Conservation (phyloP, 2,329 filamentous ascomycete species). For the Neonectria ditissima region DNA sequence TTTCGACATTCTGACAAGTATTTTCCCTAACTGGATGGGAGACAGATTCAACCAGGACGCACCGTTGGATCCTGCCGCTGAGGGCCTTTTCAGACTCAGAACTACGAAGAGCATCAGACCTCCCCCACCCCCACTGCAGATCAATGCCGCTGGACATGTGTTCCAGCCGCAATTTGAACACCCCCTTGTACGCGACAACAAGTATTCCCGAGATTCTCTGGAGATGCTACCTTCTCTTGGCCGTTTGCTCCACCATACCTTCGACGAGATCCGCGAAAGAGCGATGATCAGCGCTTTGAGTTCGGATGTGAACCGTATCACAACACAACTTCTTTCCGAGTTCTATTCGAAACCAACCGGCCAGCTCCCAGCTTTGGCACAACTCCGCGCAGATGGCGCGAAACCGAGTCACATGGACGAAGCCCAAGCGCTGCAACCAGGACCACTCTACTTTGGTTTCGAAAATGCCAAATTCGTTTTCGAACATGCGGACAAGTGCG, state of each 20-base stretch:
- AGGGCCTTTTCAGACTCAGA: slow-evolving; percentile 37
- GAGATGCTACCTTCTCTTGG: slow-evolving; percentile 44
- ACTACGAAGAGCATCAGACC: slow-evolving; percentile 30
- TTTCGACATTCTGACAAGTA: slow-evolving; percentile 24
- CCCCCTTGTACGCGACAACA: slow-evolving; percentile 43
- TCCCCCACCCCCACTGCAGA: neutral
- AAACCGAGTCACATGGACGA: slow-evolving; percentile 27
- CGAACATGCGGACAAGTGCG: neutral
- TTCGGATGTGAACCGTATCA: slow-evolving; percentile 37
- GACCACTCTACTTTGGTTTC: slow-evolving; percentile 17
- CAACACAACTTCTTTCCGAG: slow-evolving; percentile 12
- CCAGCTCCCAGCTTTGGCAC: slow-evolving; percentile 1
- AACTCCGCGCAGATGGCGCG: slow-evolving; percentile 1
- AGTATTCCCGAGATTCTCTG: slow-evolving; percentile 46
- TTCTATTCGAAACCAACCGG: slow-evolving; percentile 3
- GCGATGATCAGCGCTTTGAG: slow-evolving; percentile 29
- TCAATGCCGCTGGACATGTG: slow-evolving; percentile 30
- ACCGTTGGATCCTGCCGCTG: slow-evolving; percentile 38
- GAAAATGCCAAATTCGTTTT: slow-evolving; percentile 3
- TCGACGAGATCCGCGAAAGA: neutral
- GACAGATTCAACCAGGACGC: slow-evolving; percentile 48
- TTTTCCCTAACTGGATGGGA: slow-evolving; percentile 46
- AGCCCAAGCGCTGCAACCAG: neutral
- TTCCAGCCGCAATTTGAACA: slow-evolving; percentile 14
- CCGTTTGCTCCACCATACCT: slow-evolving; percentile 23